Percentiles rank a stretch among this genome's conserved stretches.
Evolutionary conservation across 345 rosid genomes (phyloP).

Genomic region (Excoecaria cochinchinensis): DNA sequence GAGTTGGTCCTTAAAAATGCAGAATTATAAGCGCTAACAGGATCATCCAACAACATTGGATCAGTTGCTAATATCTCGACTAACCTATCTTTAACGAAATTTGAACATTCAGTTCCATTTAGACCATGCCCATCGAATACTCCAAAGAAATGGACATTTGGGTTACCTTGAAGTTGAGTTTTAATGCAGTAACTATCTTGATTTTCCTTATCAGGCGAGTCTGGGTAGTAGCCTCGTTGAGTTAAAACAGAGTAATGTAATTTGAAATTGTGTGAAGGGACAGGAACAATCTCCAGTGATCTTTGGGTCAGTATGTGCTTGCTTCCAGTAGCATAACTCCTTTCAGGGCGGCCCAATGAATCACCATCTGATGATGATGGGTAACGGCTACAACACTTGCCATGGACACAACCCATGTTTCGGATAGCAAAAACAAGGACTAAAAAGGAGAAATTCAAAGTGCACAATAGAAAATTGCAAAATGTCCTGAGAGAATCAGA

Average conservation of each 20-base stretch:
- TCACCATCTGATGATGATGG: slow-evolving; percentile 62
- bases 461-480: slow-evolving; percentile 25
- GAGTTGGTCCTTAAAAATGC: slow-evolving; percentile 62
- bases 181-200: slow-evolving; percentile 82
- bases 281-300: slow-evolving; percentile 54
- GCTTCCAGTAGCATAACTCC: slow-evolving; percentile 18
- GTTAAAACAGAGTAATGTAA: slow-evolving; percentile 73
- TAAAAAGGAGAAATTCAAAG: slow-evolving; percentile 11
- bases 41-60: slow-evolving; percentile 61
- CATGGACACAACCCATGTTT: slow-evolving; percentile 83
- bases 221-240: slow-evolving; percentile 84
- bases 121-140: slow-evolving; percentile 93
- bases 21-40: slow-evolving; percentile 60
- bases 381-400: slow-evolving; percentile 72
- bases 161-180: slow-evolving; percentile 77
- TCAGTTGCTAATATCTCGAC: slow-evolving; percentile 66
- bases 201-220: slow-evolving; percentile 74
- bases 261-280: slow-evolving; percentile 63
- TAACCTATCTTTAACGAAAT: slow-evolving; percentile 68
- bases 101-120: slow-evolving; percentile 73
- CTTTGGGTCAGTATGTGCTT: slow-evolving; percentile 56
- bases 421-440: slow-evolving; percentile 2
- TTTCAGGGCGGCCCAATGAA: slow-evolving; percentile 35
- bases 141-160: slow-evolving; percentile 86
- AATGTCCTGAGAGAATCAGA: slow-evolving; percentile 26